Conservation (phyloP, 2,329 filamentous ascomycete species). For the Penicillium crustosum region DNA sequence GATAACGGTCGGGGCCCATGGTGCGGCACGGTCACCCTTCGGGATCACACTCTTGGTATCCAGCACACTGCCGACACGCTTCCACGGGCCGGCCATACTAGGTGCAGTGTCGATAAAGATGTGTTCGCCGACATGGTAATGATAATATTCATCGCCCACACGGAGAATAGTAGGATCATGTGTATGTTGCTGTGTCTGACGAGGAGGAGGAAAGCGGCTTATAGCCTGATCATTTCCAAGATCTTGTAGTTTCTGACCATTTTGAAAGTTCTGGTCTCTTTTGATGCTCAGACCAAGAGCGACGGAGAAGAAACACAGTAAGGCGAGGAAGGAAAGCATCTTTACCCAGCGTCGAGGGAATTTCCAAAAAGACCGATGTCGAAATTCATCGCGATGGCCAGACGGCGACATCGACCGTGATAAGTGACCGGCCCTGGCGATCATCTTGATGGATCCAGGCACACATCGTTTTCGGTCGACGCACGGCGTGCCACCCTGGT, state of each 20-base stretch:
- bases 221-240: conserved; percentile 3
- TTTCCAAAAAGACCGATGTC: conserved; percentile 18
- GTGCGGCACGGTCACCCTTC: conserved; percentile 34
- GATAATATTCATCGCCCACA: conserved; percentile 29
- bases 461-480: conserved; percentile 25
- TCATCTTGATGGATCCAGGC: conserved; percentile 24
- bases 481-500: conserved; percentile 22
- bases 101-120: conserved; percentile 33
- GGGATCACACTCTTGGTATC: conserved; percentile 33
- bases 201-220: conserved; percentile 20
- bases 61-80: conserved; percentile 30
- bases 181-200: conserved; percentile 28
- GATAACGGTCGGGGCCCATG: conserved; percentile 61
- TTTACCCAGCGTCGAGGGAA: conserved; percentile 25
- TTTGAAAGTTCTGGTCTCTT: conserved; percentile 9
- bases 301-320: conserved; percentile 21
- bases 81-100: conserved; percentile 34
- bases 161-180: conserved; percentile 37
- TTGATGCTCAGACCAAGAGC: conserved; percentile 15
- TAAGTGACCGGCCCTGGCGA: conserved; percentile 24
- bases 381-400: conserved; percentile 15
- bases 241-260: conserved; percentile 8
- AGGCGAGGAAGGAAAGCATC: conserved; percentile 22
- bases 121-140: conserved; percentile 35
- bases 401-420: conserved; percentile 22